phyloP scores from a whole-genome alignment of 192 early-diverging fungal genomes.

The Allomyces arbusculus region DNA sequence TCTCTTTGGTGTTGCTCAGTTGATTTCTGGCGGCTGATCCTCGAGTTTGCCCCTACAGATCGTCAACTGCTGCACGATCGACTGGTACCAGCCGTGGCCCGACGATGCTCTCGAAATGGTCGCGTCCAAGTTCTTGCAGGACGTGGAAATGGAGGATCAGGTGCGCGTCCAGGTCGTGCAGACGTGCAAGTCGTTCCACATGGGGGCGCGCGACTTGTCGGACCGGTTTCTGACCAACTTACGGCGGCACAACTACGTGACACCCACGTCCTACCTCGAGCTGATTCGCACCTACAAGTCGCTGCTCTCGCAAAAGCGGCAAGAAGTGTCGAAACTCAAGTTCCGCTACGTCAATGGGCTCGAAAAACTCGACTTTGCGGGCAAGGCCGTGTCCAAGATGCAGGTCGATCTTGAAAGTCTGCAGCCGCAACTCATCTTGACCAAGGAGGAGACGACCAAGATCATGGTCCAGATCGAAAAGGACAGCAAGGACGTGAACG shows the following conservation, averaged over 20 bases:
- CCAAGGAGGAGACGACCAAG: constrained; percentile 75
- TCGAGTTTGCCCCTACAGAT: constrained; percentile 11
- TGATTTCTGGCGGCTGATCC: no score
- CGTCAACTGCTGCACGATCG: constrained; percentile 98
- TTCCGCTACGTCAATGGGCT: constrained; percentile 91
- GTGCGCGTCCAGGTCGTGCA: constrained; percentile 73
- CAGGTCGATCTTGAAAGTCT: constrained; percentile 65
- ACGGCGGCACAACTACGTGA: constrained; percentile 73
- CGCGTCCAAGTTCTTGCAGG: constrained; percentile 79
- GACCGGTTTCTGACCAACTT: constrained; percentile 55
- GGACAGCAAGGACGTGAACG: constrained; percentile 83
- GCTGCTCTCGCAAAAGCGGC: constrained; percentile 76
- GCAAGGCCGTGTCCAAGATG: constrained; percentile 83
- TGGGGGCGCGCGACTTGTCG: constrained; percentile 70
- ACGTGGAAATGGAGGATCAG: constrained; percentile 66
- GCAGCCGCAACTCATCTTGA: constrained; percentile 60
- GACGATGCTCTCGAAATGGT: constrained; percentile 97
- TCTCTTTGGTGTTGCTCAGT: no score
- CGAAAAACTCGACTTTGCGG: constrained; percentile 85
- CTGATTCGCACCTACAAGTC: constrained; percentile 82
- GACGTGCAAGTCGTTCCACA: constrained; percentile 80
- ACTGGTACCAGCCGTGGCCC: constrained; percentile 99
- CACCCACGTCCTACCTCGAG: constrained; percentile 94
- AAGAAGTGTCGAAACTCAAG: constrained; percentile 94
- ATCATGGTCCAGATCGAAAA: constrained; percentile 87